A percentile compares a stretch with the other conserved stretches of the same genome.
Evolutionary conservation across 768 basidiomycete species (phyloP).

Genomic region (Termitomyces sp.): DNA sequence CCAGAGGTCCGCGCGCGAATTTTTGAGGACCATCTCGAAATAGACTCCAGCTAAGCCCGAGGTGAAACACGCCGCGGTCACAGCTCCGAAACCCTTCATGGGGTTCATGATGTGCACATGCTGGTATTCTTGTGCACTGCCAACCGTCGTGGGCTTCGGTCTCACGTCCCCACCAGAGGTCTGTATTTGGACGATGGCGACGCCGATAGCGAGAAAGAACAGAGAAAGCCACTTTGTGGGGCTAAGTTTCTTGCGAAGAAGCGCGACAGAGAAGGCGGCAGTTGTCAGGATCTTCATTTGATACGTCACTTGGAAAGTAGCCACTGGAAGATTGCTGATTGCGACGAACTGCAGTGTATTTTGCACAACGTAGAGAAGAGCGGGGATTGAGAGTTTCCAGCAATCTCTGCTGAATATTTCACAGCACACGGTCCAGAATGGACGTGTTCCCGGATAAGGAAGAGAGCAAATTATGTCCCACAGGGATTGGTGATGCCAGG

Average conservation of each 20-base stretch:
- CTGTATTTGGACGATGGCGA: slow-evolving; percentile 94
- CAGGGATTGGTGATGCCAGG: slow-evolving; percentile 37
- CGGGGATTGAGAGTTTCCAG: slow-evolving; percentile 97
- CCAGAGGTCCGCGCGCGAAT: slow-evolving; percentile 81
- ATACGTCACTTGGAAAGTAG: slow-evolving; percentile 96
- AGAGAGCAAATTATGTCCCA: slow-evolving; percentile 28
- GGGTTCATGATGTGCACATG: slow-evolving; percentile 75
- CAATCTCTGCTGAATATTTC: slow-evolving; percentile 89
- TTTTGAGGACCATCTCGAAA: slow-evolving; percentile 91
- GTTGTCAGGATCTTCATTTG: slow-evolving; percentile 99
- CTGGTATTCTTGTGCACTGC: slow-evolving; percentile 62
- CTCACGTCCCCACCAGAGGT: slow-evolving; percentile 30
- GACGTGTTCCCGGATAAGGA: slow-evolving; percentile 40
- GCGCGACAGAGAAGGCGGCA: slow-evolving; percentile 82
- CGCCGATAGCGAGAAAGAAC: slow-evolving; percentile 85
- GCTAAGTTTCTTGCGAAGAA: slow-evolving; percentile 72
- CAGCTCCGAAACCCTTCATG: slow-evolving; percentile 77
- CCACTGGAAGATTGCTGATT: slow-evolving; percentile 90
- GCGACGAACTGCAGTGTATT: slow-evolving; percentile 98
- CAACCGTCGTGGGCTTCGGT: slow-evolving; percentile 39
- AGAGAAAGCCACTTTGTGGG: slow-evolving; percentile 83
- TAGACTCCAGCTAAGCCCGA: slow-evolving; percentile 90
- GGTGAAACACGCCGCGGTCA: slow-evolving; percentile 81
- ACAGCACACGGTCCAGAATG: slow-evolving; percentile 51
- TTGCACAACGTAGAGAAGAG: slow-evolving; percentile 92